A percentile compares a stretch with the other conserved stretches of the same genome.
These are phyloP conservation scores for Penicillium malachiteum DNA, from an alignment of 495 filamentous ascomycete species.

Conservation along the genomic window DNA sequence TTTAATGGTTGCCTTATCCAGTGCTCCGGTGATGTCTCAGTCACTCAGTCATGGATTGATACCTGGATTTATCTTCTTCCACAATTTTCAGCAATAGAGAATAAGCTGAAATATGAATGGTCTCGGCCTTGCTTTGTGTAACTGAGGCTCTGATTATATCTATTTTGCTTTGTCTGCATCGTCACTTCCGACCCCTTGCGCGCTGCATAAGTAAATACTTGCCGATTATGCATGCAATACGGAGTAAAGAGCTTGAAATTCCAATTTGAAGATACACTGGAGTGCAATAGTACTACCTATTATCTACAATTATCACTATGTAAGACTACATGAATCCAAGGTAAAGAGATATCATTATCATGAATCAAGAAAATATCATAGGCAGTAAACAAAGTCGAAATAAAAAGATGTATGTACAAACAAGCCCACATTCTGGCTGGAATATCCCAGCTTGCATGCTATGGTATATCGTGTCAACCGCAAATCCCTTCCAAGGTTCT, in stretches of 20 bases:
- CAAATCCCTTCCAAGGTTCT: conserved; percentile 9
- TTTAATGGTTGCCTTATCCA: conserved; percentile 9
- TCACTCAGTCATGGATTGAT: background rate
- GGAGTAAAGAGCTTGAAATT: too few relatives aligned
- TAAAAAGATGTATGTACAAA: conserved; percentile 19
- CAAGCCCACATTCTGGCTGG: conserved; percentile 20
- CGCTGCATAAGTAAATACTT: background rate
- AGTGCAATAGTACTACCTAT: too few relatives aligned
- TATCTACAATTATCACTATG: too few relatives aligned
- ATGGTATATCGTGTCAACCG: conserved; percentile 24
- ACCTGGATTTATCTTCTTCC: background rate
- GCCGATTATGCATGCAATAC: background rate
- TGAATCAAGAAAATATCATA: conserved; percentile 1
- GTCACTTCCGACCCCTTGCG: background rate
- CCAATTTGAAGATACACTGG: too few relatives aligned
- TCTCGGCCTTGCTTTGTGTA: background rate
- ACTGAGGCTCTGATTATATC: background rate
- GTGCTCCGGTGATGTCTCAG: background rate
- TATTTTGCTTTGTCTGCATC: background rate
- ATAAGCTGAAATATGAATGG: background rate
- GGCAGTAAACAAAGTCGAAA: background rate
- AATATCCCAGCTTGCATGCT: conserved; percentile 16
- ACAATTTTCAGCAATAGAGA: too few relatives aligned
- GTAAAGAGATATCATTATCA: background rate
- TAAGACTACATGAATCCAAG: background rate